Conservation (phyloP, 257 asterid genomes). For the Nicotiana benthamiana region DNA sequence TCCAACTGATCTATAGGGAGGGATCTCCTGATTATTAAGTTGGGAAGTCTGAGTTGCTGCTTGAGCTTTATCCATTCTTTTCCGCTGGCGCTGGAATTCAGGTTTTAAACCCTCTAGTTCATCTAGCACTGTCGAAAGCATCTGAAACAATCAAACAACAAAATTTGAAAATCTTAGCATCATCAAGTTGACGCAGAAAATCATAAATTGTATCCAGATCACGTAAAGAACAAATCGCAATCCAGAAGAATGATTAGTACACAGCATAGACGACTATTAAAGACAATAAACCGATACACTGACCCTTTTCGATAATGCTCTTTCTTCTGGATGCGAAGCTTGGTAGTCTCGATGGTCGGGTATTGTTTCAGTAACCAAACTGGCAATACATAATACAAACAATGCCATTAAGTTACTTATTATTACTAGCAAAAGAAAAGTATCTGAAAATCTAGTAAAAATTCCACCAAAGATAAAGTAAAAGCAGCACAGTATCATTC, state of each 20-base stretch:
- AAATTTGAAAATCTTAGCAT: slow-evolving; percentile 5
- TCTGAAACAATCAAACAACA: slow-evolving; percentile 24
- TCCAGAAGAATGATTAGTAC: not conserved
- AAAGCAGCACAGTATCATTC: not conserved
- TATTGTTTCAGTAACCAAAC: slow-evolving; percentile 87
- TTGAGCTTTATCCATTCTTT: slow-evolving; percentile 33
- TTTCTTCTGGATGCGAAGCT: slow-evolving; percentile 37
- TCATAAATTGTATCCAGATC: slow-evolving; percentile 9
- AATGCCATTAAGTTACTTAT: slow-evolving; percentile 14
- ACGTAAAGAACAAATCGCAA: not conserved
- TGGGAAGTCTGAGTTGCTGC: slow-evolving; percentile 26
- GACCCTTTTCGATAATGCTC: slow-evolving; percentile 50
- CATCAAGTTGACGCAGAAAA: slow-evolving; percentile 9
- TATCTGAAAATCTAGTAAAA: too few species aligned
- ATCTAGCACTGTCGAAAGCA: slow-evolving; percentile 48
- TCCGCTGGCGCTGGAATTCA: slow-evolving; percentile 37
- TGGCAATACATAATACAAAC: slow-evolving; percentile 19
- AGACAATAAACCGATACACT: not conserved
- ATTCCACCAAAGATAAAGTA: too few species aligned
- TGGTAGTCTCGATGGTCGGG: slow-evolving; percentile 75
- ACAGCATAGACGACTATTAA: not conserved
- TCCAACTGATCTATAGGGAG: slow-evolving; percentile 26
- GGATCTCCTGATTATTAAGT: slow-evolving; percentile 28
- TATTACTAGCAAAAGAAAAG: not conserved
- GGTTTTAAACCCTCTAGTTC: slow-evolving; percentile 84